Evolutionary conservation across 495 filamentous ascomycete genomes (phyloP), one percentile per base, ranked within the genome.

Genomic region (Penicillium simplicissimum): DNA sequence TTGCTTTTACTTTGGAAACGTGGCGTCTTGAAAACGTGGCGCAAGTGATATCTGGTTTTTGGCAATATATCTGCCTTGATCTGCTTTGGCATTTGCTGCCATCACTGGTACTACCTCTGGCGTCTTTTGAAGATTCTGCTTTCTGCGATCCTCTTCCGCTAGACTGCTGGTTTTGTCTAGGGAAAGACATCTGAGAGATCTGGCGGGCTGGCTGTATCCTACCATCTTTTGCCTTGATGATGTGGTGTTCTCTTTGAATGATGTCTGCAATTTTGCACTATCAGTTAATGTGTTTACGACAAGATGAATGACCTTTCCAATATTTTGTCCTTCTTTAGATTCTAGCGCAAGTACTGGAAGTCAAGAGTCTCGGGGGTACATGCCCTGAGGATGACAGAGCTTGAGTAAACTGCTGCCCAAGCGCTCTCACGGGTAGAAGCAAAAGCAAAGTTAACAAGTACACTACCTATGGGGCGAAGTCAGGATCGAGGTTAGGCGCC

Each of bases 271-370:
- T 49, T 2, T 38, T 38, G 10, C 48, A 17, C 43, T 34, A 37
- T 40, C 36, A 57, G 14, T 67, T 69, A 57, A 67, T 71, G 62
- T 61, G 63, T 60, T 37, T 36, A 71, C 56, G 67, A 71, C 55
- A 45, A 56, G 33, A 71, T 66, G 67, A 71, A 63, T 61, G 19
- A 36, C 34, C 43, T 51, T 33, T n/a, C 7, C 35, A 37, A 11
- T 37, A 37, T 37, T 31, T 31, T 31, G 4, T 31, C 28, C 28
- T 31, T 7, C 6, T 7, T 31, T 5, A 31, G 28, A 31, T 31
- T 7, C 6, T 31, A 31, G 28, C 28, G 28, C 6, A 31, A 4
- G 6, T 31, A 31, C 28, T 31, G 28, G 6, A 7, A 7, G 5
- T n/a, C 14, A 40, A 13, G 37, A 15, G 37, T 25, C 23, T n/a